Evolutionary conservation across 371 early-diverging fungal genomes (phyloP).

Genomic region (Chytridiales sp.): DNA sequence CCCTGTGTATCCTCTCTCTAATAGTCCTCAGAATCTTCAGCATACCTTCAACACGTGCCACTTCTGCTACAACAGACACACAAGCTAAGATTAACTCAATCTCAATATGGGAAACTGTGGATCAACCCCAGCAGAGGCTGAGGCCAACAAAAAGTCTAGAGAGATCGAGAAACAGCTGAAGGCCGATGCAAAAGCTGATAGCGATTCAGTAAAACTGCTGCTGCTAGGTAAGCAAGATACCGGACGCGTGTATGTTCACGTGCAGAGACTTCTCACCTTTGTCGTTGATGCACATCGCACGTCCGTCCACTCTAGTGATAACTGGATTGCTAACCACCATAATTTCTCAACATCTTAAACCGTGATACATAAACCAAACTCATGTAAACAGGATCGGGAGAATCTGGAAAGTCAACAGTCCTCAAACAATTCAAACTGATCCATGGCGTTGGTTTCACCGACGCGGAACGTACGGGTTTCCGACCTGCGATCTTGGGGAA

Average conservation of each 20-base stretch:
- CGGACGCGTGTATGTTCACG: neutral
- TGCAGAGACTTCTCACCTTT: neutral
- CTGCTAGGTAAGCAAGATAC: conserved; percentile 24
- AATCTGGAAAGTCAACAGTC: conserved; percentile 49
- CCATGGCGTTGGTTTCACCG: conserved; percentile 82
- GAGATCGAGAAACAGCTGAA: conserved; percentile 32
- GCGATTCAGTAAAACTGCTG: conserved; percentile 33
- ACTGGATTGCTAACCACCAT: neutral
- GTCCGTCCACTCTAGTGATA: neutral
- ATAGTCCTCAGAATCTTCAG: no score
- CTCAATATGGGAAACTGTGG: conserved; percentile 31
- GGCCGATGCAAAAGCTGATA: conserved; percentile 21
- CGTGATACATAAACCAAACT: neutral
- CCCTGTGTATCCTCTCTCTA: no score
- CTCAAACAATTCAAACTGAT: conserved; percentile 63
- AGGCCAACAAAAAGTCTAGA: conserved; percentile 14
- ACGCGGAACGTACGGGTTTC: conserved; percentile 74
- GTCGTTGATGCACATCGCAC: neutral
- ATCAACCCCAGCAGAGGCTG: conserved; percentile 20
- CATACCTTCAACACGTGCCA: no score
- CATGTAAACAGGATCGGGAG: conserved; percentile 36
- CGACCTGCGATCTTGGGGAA: conserved; percentile 77
- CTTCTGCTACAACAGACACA: no score
- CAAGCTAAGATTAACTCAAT: no score
- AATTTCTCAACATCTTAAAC: neutral